These are phyloP conservation scores for Xylaria acuta DNA, from an alignment of 495 filamentous ascomycete genomes.

Conservation along the genomic window DNA sequence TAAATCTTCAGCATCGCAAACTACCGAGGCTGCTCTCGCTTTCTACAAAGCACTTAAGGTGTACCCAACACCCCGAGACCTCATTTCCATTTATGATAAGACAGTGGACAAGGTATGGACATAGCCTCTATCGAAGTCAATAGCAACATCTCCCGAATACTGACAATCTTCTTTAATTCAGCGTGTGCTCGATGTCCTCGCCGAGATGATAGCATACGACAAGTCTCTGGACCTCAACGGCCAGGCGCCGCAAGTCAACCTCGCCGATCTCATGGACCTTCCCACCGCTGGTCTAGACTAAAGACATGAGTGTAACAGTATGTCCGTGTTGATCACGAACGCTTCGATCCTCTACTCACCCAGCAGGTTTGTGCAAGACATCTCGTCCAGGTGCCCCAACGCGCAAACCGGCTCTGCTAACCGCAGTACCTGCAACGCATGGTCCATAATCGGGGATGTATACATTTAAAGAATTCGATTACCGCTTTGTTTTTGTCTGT, in stretches of 20 bases:
- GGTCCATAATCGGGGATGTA: conserved; percentile 13
- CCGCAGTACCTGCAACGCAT: conserved; percentile 11
- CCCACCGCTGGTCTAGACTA: conserved; percentile 56
- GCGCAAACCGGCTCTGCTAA: conserved; percentile 11
- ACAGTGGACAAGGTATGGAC: conserved; percentile 81
- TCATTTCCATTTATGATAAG: conserved; percentile 97
- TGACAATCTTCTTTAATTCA: conserved; percentile 42
- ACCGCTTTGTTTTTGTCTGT: conserved; percentile 20
- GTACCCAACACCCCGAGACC: conserved; percentile 89
- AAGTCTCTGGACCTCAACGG: conserved; percentile 66
- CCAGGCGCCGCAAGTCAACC: conserved; percentile 32
- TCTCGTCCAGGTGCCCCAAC: not conserved
- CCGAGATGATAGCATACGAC: conserved; percentile 97
- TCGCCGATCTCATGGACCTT: conserved; percentile 41
- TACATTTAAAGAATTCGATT: conserved; percentile 11
- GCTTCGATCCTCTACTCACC: conserved; percentile 33
- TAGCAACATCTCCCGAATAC: not conserved
- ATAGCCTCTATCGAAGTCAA: not conserved
- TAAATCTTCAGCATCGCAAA: conserved; percentile 65
- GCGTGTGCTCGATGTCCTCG: conserved; percentile 92
- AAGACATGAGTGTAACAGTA: conserved; percentile 8
- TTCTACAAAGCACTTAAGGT: conserved; percentile 99
- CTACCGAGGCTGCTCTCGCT: conserved; percentile 84
- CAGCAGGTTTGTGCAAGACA: conserved; percentile 23
- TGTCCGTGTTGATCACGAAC: conserved; percentile 22